Conservation (phyloP, 176 grass and related monocot genomes). For the Carex pumila region DNA sequence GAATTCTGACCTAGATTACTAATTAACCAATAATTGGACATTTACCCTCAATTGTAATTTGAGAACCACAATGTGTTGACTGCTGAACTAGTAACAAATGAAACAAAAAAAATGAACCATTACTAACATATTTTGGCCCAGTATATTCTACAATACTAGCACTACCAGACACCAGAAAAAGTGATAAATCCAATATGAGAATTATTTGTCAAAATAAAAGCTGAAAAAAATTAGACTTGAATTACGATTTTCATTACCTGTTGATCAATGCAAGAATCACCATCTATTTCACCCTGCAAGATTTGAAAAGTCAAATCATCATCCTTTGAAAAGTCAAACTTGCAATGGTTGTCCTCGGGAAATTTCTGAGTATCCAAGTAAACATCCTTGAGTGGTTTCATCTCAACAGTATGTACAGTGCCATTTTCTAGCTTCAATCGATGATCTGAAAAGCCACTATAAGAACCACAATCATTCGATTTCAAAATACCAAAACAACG, state of each 20-base stretch:
- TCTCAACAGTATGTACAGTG: conserved; percentile 38
- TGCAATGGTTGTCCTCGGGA: conserved; percentile 26
- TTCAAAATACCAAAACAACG: conserved; percentile 10
- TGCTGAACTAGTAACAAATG: neutral
- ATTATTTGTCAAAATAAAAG: conserved; percentile 1
- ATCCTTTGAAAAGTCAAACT: neutral
- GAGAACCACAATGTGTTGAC: neutral
- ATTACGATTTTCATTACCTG: conserved; percentile 3
- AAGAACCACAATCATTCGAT: conserved; percentile 42
- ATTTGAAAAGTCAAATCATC: neutral
- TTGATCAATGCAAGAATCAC: conserved; percentile 19
- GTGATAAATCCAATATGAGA: neutral
- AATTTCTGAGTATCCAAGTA: conserved; percentile 34
- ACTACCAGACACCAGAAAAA: neutral
- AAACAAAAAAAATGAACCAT: neutral
- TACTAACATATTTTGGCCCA: neutral
- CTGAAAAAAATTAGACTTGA: neutral
- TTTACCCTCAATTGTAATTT: neutral
- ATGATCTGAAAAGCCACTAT: conserved; percentile 63
- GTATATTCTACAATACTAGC: neutral
- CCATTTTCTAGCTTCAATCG: conserved; percentile 65
- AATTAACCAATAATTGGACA: neutral
- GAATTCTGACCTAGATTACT: neutral
- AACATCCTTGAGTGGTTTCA: conserved; percentile 35
- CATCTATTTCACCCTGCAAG: conserved; percentile 15